Conservation (phyloP, 1,139 yeast species). For the Taphrina wiesneri region DNA sequence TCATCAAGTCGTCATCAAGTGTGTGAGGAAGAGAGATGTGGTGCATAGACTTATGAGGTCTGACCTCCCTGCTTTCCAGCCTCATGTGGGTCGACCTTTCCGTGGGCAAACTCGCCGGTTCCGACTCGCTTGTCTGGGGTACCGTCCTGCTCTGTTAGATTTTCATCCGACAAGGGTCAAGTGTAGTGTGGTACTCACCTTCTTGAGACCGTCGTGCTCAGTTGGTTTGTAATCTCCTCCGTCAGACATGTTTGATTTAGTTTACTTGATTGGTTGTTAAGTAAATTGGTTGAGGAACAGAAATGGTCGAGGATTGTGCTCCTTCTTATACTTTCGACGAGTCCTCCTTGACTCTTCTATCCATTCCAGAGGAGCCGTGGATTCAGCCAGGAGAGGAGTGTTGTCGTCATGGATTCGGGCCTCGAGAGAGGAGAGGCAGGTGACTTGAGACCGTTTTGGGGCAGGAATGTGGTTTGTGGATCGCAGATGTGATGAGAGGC, state of each 20-base stretch:
- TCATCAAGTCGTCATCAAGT: neutral
- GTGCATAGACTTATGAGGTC: conserved; percentile 14
- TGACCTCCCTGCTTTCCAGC: conserved; percentile 32
- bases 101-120: conserved; percentile 33
- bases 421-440: neutral
- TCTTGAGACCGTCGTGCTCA: conserved; percentile 32
- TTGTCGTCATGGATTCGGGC: conserved; percentile 4
- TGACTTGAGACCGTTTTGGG: neutral
- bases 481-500: neutral
- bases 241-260: conserved; percentile 30
- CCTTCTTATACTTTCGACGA: conserved; percentile 7
- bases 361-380: neutral
- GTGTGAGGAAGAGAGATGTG: neutral
- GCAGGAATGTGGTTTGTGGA: neutral
- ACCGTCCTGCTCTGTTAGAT: conserved; percentile 21
- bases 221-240: conserved; percentile 34
- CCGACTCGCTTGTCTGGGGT: conserved; percentile 35
- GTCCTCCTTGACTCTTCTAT: too few relatives aligned
- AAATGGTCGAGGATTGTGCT: neutral
- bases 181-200: neutral
- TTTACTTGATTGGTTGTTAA: neutral
- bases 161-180: neutral
- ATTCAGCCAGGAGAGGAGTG: neutral
- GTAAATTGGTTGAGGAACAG: neutral
- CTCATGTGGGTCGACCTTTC: conserved; percentile 33